Evolutionary conservation across 1,139 yeast species (phyloP).

Genomic region (Candida tropicalis): DNA sequence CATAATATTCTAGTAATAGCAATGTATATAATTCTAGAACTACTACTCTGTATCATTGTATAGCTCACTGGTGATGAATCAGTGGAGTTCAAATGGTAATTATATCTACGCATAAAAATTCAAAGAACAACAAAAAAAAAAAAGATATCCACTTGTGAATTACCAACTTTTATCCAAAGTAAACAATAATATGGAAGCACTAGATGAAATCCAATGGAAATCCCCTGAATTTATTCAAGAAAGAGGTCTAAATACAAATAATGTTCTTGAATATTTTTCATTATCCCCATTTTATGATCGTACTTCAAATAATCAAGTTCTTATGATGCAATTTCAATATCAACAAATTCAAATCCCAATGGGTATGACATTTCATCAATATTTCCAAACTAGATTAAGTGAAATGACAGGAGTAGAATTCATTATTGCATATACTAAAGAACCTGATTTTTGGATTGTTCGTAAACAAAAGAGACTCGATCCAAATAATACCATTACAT

Average conservation of each 20-base stretch:
- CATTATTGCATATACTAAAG: constrained; percentile 70
- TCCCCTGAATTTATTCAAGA: constrained; percentile 97
- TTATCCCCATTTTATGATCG: constrained; percentile 95
- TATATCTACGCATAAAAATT: too few relatives aligned
- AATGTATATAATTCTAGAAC: too few relatives aligned
- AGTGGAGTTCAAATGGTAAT: too few relatives aligned
- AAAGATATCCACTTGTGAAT: too few relatives aligned
- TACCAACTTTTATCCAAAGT: too few relatives aligned
- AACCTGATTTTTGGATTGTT: constrained; percentile 91
- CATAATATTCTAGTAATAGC: too few relatives aligned
- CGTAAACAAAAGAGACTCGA: constrained; percentile 73
- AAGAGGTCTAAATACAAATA: constrained; percentile 82
- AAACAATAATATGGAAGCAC: constrained; percentile 24
- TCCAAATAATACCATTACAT: constrained; percentile 46
- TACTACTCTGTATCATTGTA: too few relatives aligned
- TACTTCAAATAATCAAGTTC: constrained; percentile 89
- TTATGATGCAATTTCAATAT: constrained; percentile 94
- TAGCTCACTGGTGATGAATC: too few relatives aligned
- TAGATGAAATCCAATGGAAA: constrained; percentile 95
- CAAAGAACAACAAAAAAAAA: too few relatives aligned
- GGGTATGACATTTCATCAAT: constrained; percentile 36
- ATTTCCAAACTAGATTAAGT: constrained; percentile 58
- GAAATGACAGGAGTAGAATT: constrained; percentile 90
- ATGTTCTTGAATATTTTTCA: constrained; percentile 89
- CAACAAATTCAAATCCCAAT: constrained; percentile 59